Percentiles rank a stretch among this genome's conserved stretches.
Conservation (phyloP, 2,329 filamentous ascomycete genomes). For the Lachnellula willkommii region DNA sequence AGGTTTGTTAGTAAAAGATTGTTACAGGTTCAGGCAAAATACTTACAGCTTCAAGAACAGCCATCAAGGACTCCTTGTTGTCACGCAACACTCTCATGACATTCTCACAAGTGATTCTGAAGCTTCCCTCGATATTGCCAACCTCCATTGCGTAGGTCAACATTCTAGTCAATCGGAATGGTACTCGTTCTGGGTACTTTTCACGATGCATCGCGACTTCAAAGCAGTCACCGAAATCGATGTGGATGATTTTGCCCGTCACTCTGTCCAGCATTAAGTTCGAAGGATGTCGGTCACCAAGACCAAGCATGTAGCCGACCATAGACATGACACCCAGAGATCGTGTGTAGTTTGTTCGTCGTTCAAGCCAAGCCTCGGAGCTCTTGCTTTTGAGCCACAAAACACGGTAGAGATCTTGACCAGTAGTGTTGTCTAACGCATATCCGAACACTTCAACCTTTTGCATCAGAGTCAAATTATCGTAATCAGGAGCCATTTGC, state of each 20-base stretch:
- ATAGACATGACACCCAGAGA: constrained; percentile 99
- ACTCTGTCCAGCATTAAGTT: constrained; percentile 96
- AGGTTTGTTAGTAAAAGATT: constrained; percentile 15
- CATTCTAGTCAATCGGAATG: constrained; percentile 97
- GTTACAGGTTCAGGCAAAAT: neutral
- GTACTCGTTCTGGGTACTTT: constrained; percentile 95
- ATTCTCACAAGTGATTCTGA: constrained; percentile 95
- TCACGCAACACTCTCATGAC: constrained; percentile 95
- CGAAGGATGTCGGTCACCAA: constrained; percentile 94
- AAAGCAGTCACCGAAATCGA: constrained; percentile 99
- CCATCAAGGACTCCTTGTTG: constrained; percentile 98
- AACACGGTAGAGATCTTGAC: constrained; percentile 95
- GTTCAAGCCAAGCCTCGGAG: constrained; percentile 94
- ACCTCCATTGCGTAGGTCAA: constrained; percentile 99
- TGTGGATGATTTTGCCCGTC: constrained; percentile 95
- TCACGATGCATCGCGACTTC: constrained; percentile 99
- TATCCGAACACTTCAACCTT: constrained; percentile 99
- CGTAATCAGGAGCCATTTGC: constrained; percentile 98
- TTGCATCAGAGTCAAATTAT: constrained; percentile 98
- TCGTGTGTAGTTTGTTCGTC: constrained; percentile 96
- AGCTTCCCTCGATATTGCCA: constrained; percentile 98
- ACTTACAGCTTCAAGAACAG: constrained; percentile 92
- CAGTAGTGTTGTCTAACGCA: constrained; percentile 97
- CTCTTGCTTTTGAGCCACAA: constrained; percentile 99
- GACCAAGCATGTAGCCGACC: constrained; percentile 97